These are phyloP conservation scores for Spizellomyces sp. DNA, from an alignment of 192 early-diverging fungal species.

Conservation along the genomic window DNA sequence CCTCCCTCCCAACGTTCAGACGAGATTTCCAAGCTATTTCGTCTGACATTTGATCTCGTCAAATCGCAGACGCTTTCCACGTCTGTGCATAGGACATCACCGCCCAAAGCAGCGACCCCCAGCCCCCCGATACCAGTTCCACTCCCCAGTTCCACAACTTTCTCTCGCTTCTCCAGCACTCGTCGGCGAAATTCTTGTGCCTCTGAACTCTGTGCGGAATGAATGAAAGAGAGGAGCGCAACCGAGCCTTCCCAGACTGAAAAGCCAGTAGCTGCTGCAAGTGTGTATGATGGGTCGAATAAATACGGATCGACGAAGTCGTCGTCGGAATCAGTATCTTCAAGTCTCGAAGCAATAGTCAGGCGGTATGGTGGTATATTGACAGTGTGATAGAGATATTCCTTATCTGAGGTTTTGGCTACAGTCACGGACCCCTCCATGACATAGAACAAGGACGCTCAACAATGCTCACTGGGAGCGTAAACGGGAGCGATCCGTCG, in stretches of 20 bases:
- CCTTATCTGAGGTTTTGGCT: conserved; percentile 17
- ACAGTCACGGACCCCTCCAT: conserved; percentile 2
- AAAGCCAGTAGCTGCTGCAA: conserved; percentile 32
- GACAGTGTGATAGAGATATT: conserved; percentile 26
- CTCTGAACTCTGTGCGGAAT: background rate
- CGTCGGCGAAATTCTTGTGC: conserved; percentile 21
- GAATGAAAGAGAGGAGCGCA: conserved; percentile 24
- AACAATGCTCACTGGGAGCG: no score
- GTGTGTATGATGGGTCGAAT: conserved; percentile 28
- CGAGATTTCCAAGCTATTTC: background rate
- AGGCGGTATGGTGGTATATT: conserved; percentile 17
- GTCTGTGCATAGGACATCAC: conserved; percentile 20
- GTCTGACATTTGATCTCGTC: conserved; percentile 10
- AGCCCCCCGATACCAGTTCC: conserved; percentile 26
- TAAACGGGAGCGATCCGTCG: no score
- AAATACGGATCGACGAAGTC: conserved; percentile 25
- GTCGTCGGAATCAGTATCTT: conserved; percentile 17
- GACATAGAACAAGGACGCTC: background rate
- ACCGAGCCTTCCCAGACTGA: conserved; percentile 34
- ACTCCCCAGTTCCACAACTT: conserved; percentile 16
- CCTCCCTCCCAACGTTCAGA: background rate
- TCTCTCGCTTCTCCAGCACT: conserved; percentile 15
- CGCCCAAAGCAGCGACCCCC: conserved; percentile 24
- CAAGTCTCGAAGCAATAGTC: conserved; percentile 11
- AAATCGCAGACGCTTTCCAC: conserved; percentile 26